These are phyloP conservation scores for Penicillium arizonense DNA, from an alignment of 495 filamentous ascomycete species.

Conservation along the genomic window DNA sequence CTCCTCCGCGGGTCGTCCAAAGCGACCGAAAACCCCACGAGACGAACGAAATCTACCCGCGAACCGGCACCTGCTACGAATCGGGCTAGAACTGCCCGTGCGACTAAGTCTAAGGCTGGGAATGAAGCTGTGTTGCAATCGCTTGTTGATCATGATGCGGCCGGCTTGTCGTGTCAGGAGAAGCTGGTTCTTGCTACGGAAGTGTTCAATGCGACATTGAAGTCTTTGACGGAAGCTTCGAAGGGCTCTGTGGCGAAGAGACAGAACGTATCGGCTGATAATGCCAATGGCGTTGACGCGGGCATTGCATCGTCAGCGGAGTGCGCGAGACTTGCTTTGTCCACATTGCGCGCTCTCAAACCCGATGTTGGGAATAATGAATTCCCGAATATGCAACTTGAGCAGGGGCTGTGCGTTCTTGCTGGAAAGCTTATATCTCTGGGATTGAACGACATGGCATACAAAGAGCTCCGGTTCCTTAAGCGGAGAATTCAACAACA, in stretches of 20 bases:
- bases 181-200: slow-evolving; percentile 74
- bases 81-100: slow-evolving; percentile 34
- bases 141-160: slow-evolving; percentile 33
- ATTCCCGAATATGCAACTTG: slow-evolving; percentile 69
- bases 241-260: slow-evolving; percentile 41
- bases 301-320: slow-evolving; percentile 54
- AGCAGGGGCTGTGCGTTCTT: slow-evolving; percentile 78
- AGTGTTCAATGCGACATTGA: slow-evolving; percentile 74
- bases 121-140: slow-evolving; percentile 27
- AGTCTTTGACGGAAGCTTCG: slow-evolving; percentile 68
- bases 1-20: slow-evolving; percentile 38
- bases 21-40: slow-evolving; percentile 23
- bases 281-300: slow-evolving; percentile 24
- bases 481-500: slow-evolving; percentile 59
- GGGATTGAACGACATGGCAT: slow-evolving; percentile 70
- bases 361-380: slow-evolving; percentile 46
- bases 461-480: slow-evolving; percentile 69
- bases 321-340: slow-evolving; percentile 74
- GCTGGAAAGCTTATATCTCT: slow-evolving; percentile 69
- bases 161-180: slow-evolving; percentile 55
- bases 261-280: slow-evolving; percentile 37
- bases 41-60: slow-evolving; percentile 26
- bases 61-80: slow-evolving; percentile 16
- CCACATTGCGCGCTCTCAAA: slow-evolving; percentile 62
- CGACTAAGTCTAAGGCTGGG: slow-evolving; percentile 33